These are phyloP conservation scores for Cryptococcus sp. DNA, from an alignment of 1,284 basidiomycete species.

Conservation along the genomic window DNA sequence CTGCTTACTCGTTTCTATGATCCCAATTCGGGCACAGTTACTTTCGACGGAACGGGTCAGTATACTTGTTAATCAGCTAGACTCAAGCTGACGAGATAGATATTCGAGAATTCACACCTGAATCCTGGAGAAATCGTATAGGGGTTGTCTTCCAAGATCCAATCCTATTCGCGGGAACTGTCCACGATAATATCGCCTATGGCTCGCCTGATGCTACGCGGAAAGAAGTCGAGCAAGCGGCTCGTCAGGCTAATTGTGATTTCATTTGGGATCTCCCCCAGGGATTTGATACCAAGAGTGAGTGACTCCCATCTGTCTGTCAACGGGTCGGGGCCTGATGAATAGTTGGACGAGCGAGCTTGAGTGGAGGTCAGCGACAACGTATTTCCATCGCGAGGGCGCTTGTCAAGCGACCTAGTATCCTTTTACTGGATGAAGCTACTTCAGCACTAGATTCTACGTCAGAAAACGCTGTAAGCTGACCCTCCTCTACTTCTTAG, in stretches of 20 bases:
- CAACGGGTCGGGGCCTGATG: slow-evolving; percentile 13
- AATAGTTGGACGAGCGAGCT: slow-evolving; percentile 43
- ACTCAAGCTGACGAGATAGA: slow-evolving; percentile 4
- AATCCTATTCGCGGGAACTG: slow-evolving; percentile 74
- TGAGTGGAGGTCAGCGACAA: slow-evolving; percentile 53
- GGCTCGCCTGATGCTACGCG: slow-evolving; percentile 37
- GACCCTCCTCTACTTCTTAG: slow-evolving; percentile 26
- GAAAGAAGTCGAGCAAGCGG: slow-evolving; percentile 37
- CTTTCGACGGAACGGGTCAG: slow-evolving; percentile 78
- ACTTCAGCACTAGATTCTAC: slow-evolving; percentile 74
- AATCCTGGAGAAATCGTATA: slow-evolving; percentile 83
- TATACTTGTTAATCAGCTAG: background rate
- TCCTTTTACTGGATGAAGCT: slow-evolving; percentile 53
- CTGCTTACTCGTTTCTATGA: slow-evolving; percentile 91
- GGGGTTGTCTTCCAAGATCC: slow-evolving; percentile 57
- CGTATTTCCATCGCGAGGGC: slow-evolving; percentile 53
- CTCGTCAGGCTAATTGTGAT: slow-evolving; percentile 43
- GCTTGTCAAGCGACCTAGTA: slow-evolving; percentile 49
- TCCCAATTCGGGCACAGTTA: slow-evolving; percentile 72
- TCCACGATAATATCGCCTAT: slow-evolving; percentile 68
- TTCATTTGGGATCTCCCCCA: slow-evolving; percentile 43
- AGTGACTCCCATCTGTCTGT: slow-evolving; percentile 18
- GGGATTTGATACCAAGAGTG: slow-evolving; percentile 61
- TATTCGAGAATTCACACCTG: slow-evolving; percentile 64
- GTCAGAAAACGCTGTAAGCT: slow-evolving; percentile 66